A percentile compares a stretch with the other conserved stretches of the same genome.
These are phyloP conservation scores for Speleostelium caveatum DNA, from an alignment of 78 protist species.

Conservation along the genomic window DNA sequence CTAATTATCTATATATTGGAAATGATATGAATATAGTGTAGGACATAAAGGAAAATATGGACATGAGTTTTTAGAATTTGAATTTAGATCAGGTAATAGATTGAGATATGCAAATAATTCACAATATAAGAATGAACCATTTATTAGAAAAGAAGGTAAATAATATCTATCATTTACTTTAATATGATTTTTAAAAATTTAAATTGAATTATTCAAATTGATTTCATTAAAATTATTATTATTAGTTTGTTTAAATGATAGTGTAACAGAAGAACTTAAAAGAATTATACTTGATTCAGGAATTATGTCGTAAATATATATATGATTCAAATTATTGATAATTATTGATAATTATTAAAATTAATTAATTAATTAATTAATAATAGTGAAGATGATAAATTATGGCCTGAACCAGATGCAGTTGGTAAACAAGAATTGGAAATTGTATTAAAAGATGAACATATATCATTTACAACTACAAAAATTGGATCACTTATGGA, in stretches of 20 bases:
- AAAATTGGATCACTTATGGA: constrained; percentile 93
- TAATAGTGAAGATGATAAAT: constrained; percentile 94
- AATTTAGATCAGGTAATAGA: constrained; percentile 88
- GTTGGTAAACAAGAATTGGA: constrained; percentile 97
- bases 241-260: constrained; percentile 85
- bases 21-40: constrained; percentile 60
- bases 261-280: constrained; percentile 91
- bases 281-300: constrained; percentile 94
- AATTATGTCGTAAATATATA: constrained; percentile 81
- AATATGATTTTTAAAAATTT: neutral
- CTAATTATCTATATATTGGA: too few relatives aligned
- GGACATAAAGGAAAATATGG: constrained; percentile 99
- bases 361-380: too few relatives aligned
- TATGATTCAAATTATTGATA: too few relatives aligned
- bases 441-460: constrained; percentile 92
- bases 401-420: constrained; percentile 96
- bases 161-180: neutral
- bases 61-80: constrained; percentile 99
- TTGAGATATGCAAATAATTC: constrained; percentile 99
- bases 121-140: constrained; percentile 93
- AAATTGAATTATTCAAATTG: neutral
- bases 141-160: constrained; percentile 95
- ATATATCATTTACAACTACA: constrained; percentile 95
- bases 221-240: neutral
- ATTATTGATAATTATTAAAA: too few relatives aligned